Conservation (phyloP, 106 monocot genomes). For the Vanilla planifolia region DNA sequence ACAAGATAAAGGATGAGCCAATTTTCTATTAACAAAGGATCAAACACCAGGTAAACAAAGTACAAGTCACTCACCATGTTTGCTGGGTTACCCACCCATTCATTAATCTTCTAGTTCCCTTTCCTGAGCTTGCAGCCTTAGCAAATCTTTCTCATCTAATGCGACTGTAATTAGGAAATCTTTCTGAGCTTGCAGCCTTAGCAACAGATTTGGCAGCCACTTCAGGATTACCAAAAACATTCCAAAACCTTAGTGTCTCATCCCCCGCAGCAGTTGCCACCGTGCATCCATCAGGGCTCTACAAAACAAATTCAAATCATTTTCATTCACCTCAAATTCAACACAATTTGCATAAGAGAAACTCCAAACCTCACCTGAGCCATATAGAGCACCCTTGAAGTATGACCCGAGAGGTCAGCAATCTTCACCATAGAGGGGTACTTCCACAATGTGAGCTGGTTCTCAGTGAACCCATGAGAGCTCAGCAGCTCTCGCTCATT, state of each 20-base stretch:
- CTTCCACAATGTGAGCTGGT: slow-evolving; percentile 21
- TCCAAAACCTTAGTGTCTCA: slow-evolving; percentile 62
- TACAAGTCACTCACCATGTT: too few relatives aligned
- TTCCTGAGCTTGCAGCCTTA: too few relatives aligned
- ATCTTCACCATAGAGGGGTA: slow-evolving; percentile 27
- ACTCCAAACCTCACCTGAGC: slow-evolving; percentile 12
- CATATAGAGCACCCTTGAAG: slow-evolving; percentile 20
- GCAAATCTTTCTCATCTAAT: slow-evolving; percentile 29
- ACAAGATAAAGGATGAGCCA: too few relatives aligned
- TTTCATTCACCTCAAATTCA: background rate
- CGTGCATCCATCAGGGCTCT: slow-evolving; percentile 58
- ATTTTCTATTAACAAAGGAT: too few relatives aligned
- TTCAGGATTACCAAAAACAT: slow-evolving; percentile 54
- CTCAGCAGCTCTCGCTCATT: slow-evolving; percentile 60
- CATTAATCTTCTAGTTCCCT: too few relatives aligned
- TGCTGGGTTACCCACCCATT: too few relatives aligned
- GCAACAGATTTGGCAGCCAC: slow-evolving; percentile 25
- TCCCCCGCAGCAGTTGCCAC: slow-evolving; percentile 59
- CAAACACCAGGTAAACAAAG: too few relatives aligned
- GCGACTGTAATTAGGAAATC: slow-evolving; percentile 34
- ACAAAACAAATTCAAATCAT: slow-evolving; percentile 7
- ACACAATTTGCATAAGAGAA: background rate
- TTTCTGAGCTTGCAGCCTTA: slow-evolving; percentile 18
- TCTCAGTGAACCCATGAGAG: slow-evolving; percentile 57
- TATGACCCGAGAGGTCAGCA: slow-evolving; percentile 14